Conservation (phyloP, 1,284 basidiomycete genomes). For the Testicularia cyperi region DNA sequence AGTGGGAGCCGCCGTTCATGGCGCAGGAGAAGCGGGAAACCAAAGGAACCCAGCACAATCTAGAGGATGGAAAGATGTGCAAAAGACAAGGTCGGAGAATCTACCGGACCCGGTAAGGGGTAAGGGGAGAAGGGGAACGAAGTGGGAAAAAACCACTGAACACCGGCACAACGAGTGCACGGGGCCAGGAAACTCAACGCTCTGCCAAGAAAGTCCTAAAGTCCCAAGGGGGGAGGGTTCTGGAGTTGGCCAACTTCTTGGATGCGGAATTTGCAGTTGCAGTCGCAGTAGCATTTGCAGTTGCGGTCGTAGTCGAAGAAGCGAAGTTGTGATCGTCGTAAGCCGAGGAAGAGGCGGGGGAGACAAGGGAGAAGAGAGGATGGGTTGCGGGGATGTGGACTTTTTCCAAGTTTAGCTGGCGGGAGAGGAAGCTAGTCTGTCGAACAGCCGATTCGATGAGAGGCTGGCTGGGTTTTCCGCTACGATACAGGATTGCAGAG, state of each 20-base stretch:
- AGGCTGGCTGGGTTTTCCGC: slow-evolving; percentile 48
- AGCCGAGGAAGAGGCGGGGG: background rate
- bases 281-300: too few species aligned
- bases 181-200: slow-evolving; percentile 8
- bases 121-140: too few species aligned
- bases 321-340: slow-evolving; percentile 11
- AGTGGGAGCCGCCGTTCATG: too few species aligned
- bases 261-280: too few species aligned
- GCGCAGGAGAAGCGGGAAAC: too few species aligned
- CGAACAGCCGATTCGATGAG: slow-evolving; percentile 51
- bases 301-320: background rate
- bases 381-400: slow-evolving; percentile 27
- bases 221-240: slow-evolving; percentile 22
- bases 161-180: too few species aligned
- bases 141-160: too few species aligned
- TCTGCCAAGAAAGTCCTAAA: slow-evolving; percentile 28
- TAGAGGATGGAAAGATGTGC: too few species aligned
- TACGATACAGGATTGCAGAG: slow-evolving; percentile 69
- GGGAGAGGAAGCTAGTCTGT: slow-evolving; percentile 47
- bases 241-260: slow-evolving; percentile 19
- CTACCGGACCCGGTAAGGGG: too few species aligned
- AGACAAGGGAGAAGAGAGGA: slow-evolving; percentile 21
- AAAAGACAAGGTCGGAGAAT: too few species aligned
- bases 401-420: slow-evolving; percentile 27
- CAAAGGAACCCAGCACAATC: too few species aligned